These are phyloP conservation scores for Annulohypoxylon stygium DNA, from an alignment of 495 filamentous ascomycete species.

Conservation along the genomic window DNA sequence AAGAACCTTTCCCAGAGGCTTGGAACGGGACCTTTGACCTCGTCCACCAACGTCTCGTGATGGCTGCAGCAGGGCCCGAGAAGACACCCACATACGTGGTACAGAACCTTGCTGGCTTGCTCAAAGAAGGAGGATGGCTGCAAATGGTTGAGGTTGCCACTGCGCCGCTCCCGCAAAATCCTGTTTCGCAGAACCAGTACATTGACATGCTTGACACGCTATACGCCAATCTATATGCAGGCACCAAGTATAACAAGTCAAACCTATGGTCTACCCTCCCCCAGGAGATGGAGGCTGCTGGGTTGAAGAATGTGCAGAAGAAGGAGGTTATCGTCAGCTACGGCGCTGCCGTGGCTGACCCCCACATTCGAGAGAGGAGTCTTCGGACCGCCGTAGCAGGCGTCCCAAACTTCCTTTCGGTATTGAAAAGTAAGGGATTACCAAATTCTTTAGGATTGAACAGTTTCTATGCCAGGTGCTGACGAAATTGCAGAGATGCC, in stretches of 20 bases:
- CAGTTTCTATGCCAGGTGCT: not conserved
- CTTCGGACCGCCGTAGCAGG: constrained; percentile 6
- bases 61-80: not conserved
- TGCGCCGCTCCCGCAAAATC: constrained; percentile 2
- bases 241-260: not conserved
- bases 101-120: not conserved
- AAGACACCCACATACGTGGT: not conserved
- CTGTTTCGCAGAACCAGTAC: constrained; percentile 4
- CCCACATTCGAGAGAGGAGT: constrained; percentile 7
- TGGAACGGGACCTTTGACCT: not conserved
- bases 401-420: constrained; percentile 10
- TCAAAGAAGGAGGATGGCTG: constrained; percentile 11
- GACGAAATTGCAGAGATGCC: not conserved
- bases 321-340: constrained; percentile 5
- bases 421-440: constrained; percentile 1
- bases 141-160: not conserved
- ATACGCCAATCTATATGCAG: not conserved
- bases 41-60: not conserved
- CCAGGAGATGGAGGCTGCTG: not conserved
- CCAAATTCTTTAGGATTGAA: not conserved
- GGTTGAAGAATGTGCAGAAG: not conserved
- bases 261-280: constrained; percentile 4
- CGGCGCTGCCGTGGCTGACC: constrained; percentile 1
- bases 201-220: constrained; percentile 3
- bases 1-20: not conserved